Evolutionary conservation across 2,329 filamentous ascomycete species (phyloP), one percentile per base, ranked within the genome.

Genomic region (Tolypocladium album): DNA sequence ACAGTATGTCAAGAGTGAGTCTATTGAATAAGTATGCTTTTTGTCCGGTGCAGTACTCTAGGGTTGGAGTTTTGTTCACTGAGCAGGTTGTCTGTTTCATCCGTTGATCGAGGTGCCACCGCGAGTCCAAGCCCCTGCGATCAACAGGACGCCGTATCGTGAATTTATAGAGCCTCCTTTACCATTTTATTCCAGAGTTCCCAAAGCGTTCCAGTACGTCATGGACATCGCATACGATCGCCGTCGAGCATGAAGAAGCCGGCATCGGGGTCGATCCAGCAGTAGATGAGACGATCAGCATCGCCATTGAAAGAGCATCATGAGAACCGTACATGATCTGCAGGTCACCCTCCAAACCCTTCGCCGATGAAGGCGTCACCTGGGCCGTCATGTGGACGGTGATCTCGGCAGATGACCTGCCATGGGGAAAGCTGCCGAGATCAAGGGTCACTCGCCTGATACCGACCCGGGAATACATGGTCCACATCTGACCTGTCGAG

Each of bases 201-300:
- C 24, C 24, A 31, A 15, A 50, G 13, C 13, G 24, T 27, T 17
- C 4, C 43, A 24, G 4, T 13, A 13, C 11, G n/a, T 11, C 45
- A 20, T 50, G 45, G 24, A 27, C 24, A 31, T 50, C 1, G 7
- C 2, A 99, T 99, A 58, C 93, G 91, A 76, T 99, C 94, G 62
- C 94, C 94, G 68, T 99, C 94, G 15, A 99, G 85, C 71, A 99
- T 89, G 70, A 89, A 87, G 81, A 99, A 99, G 31, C 87, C 85
- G 60, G 85, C 88, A 65, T 92, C 86, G 15, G 88, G 83, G 68
- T 96, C 91, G 67, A 87, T 78, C 81, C 92, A 97, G 79, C 96
- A 97, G 80, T 96, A 97, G 61, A 97, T 90, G 62, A 99, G 81
- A 61, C 94, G 89, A 72, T 99, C 94, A 20, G 94, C 94, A 71